These are phyloP conservation scores for Diutina scorzettiae DNA, from an alignment of 1,139 yeast species.

Conservation along the genomic window DNA sequence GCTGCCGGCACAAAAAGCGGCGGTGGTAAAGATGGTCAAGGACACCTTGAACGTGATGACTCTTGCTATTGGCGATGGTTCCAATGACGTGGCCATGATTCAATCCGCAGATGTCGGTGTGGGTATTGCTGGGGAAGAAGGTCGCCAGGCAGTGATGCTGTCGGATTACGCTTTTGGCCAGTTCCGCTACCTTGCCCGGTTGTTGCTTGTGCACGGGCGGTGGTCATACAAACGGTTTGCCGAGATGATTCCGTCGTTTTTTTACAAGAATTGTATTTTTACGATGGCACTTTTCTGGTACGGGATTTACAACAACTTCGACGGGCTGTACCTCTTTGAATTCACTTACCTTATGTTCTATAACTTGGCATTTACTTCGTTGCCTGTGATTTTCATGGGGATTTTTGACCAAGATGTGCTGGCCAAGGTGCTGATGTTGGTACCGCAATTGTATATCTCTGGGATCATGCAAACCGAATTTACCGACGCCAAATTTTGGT, in stretches of 20 bases:
- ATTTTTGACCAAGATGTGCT: constrained; percentile 88
- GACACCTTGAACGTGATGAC: constrained; percentile 76
- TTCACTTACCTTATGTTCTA: constrained; percentile 87
- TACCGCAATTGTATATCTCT: constrained; percentile 80
- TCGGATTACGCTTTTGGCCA: constrained; percentile 96
- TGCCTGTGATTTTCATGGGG: constrained; percentile 86
- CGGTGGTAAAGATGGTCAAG: constrained; percentile 79
- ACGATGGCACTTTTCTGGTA: constrained; percentile 88
- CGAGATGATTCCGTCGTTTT: constrained; percentile 91
- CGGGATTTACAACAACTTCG: constrained; percentile 75
- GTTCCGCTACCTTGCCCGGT: constrained; percentile 68
- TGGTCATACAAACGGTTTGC: constrained; percentile 90
- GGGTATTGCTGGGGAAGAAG: constrained; percentile 98
- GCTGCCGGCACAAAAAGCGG: constrained; percentile 94
- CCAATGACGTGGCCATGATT: constrained; percentile 97
- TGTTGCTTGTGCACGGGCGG: constrained; percentile 84
- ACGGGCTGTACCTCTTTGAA: constrained; percentile 86
- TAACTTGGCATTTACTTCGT: constrained; percentile 87
- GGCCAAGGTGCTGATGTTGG: constrained; percentile 67
- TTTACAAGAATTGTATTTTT: constrained; percentile 85
- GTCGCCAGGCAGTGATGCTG: constrained; percentile 96
- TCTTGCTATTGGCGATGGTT: constrained; percentile 94
- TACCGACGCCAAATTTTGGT: constrained; percentile 67
- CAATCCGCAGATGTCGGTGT: constrained; percentile 97
- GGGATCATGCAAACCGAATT: constrained; percentile 82